Evolutionary conservation across 352 stramenopile species (phyloP).

Genomic region (Pythium pyrilobum): DNA sequence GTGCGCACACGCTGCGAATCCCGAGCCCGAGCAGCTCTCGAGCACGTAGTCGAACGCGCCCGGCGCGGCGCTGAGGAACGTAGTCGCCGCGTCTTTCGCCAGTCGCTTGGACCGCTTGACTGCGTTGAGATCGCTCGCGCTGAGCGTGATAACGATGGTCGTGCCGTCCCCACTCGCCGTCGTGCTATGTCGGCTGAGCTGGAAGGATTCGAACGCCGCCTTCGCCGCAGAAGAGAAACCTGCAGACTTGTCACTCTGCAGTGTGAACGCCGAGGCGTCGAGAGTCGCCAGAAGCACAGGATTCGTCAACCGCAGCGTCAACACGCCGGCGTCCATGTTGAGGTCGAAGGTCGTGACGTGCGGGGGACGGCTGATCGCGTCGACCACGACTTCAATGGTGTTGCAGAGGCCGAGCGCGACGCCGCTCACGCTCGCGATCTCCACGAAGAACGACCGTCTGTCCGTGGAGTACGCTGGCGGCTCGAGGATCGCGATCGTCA

Average conservation of each 20-base stretch:
- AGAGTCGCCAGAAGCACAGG: constrained; percentile 36
- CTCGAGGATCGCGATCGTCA: constrained; percentile 36
- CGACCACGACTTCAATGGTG: constrained; percentile 28
- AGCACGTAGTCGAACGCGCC: constrained; percentile 48
- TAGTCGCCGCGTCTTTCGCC: constrained; percentile 17
- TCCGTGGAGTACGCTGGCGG: constrained; percentile 32
- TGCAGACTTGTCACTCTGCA: constrained; percentile 32
- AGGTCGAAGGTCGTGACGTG: constrained; percentile 41
- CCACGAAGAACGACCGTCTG: constrained; percentile 38
- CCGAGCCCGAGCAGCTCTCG: constrained; percentile 33
- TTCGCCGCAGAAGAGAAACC: background rate
- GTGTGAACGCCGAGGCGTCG: constrained; percentile 33
- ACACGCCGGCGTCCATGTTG: constrained; percentile 34
- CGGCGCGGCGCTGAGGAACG: constrained; percentile 26
- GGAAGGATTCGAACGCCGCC: constrained; percentile 2
- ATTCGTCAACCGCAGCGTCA: constrained; percentile 32
- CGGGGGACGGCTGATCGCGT: constrained; percentile 27
- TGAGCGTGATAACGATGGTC: constrained; percentile 38
- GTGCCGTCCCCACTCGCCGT: constrained; percentile 37
- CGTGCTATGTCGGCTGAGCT: constrained; percentile 22
- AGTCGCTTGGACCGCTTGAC: constrained; percentile 35
- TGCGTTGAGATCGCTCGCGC: constrained; percentile 33
- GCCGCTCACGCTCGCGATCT: constrained; percentile 37
- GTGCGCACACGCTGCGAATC: constrained; percentile 26
- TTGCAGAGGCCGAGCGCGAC: constrained; percentile 48